These are phyloP conservation scores for Coemansia sp. DNA, from an alignment of 192 early-diverging fungal species.

Conservation along the genomic window DNA sequence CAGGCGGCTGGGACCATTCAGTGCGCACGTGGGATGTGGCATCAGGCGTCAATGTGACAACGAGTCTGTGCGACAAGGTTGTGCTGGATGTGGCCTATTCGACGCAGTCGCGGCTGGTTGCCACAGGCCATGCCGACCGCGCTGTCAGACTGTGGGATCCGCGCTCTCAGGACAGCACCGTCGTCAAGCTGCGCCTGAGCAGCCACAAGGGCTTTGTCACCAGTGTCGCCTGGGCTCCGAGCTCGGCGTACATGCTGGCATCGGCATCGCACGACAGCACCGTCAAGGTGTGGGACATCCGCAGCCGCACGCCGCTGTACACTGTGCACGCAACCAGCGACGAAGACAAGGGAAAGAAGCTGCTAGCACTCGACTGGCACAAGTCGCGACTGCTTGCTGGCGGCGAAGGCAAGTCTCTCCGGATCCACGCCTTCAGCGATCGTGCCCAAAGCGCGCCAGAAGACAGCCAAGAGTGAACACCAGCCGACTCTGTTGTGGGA, in stretches of 20 bases:
- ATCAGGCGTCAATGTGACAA: constrained; percentile 66
- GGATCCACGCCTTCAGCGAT: constrained; percentile 50
- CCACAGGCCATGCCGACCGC: constrained; percentile 86
- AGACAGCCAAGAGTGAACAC: constrained; percentile 6
- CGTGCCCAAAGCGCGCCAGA: constrained; percentile 18
- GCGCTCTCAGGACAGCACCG: constrained; percentile 68
- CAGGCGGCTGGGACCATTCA: constrained; percentile 93
- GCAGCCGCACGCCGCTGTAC: constrained; percentile 82
- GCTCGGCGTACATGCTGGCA: constrained; percentile 70
- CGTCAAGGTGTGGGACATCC: constrained; percentile 92
- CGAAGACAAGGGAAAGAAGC: constrained; percentile 51
- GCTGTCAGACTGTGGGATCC: constrained; percentile 90
- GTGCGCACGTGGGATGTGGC: constrained; percentile 89
- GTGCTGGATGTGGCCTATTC: constrained; percentile 77
- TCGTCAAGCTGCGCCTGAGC: constrained; percentile 74
- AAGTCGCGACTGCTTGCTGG: constrained; percentile 46
- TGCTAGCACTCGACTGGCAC: constrained; percentile 55
- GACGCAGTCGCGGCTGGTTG: constrained; percentile 65
- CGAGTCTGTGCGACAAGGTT: constrained; percentile 90
- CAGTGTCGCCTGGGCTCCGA: constrained; percentile 80
- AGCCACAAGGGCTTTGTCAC: constrained; percentile 86
- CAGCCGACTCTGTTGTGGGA: neutral
- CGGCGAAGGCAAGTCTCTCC: constrained; percentile 51
- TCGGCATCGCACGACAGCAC: constrained; percentile 85
- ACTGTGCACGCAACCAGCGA: constrained; percentile 56